Evolutionary conservation across 768 basidiomycete genomes (phyloP).

Genomic region (Termitomyces sp.): DNA sequence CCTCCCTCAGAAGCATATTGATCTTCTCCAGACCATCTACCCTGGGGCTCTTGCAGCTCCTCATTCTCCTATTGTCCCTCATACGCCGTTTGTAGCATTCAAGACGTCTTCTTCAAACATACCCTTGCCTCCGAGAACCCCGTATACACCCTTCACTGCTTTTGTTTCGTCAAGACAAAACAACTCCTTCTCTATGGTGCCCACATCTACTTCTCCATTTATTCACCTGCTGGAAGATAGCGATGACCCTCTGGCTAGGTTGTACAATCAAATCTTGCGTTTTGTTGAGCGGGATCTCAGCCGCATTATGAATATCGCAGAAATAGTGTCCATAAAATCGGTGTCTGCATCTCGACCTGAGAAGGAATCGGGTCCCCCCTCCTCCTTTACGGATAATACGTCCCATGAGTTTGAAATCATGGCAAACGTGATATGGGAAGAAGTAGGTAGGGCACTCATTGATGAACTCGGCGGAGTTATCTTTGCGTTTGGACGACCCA

Average conservation of each 20-base stretch:
- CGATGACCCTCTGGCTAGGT: constrained; percentile 61
- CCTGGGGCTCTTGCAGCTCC: constrained; percentile 61
- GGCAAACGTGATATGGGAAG: constrained; percentile 85
- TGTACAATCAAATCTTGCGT: constrained; percentile 78
- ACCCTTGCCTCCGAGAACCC: constrained; percentile 33
- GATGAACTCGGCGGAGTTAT: constrained; percentile 77
- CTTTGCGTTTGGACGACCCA: constrained; percentile 89
- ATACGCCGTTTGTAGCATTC: constrained; percentile 57
- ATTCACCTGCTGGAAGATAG: constrained; percentile 57
- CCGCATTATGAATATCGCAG: constrained; percentile 72
- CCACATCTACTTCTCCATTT: constrained; percentile 24
- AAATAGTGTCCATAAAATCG: constrained; percentile 53
- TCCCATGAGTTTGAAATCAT: constrained; percentile 67
- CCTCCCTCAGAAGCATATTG: not conserved
- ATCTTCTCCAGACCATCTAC: constrained; percentile 57
- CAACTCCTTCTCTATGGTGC: constrained; percentile 19
- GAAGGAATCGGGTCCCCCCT: constrained; percentile 9
- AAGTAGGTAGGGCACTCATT: constrained; percentile 74
- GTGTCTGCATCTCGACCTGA: constrained; percentile 17
- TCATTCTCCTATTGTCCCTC: constrained; percentile 71
- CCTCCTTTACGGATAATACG: not conserved
- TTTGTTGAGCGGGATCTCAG: constrained; percentile 75
- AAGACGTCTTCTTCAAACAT: constrained; percentile 21
- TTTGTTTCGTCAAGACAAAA: constrained; percentile 38
- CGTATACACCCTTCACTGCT: constrained; percentile 48